A percentile compares a stretch with the other conserved stretches of the same genome.
These are phyloP conservation scores for Glomus cerebriforme DNA, from an alignment of 192 early-diverging fungal species.

Conservation along the genomic window DNA sequence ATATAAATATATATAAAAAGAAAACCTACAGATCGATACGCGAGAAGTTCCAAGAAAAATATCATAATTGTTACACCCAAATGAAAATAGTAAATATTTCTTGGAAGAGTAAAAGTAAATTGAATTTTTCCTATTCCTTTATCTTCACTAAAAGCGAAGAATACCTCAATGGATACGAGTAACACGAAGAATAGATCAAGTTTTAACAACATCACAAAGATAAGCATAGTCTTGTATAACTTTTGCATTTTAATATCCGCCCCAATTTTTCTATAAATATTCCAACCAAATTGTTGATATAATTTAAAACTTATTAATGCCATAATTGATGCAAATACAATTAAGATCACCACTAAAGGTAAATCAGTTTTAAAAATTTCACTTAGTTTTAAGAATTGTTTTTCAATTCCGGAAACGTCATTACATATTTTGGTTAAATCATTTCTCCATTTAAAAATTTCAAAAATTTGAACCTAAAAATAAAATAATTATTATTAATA, in stretches of 20 bases:
- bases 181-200: constrained; percentile 84
- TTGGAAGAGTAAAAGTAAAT: not conserved
- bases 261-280: constrained; percentile 64
- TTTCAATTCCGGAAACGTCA: too few species aligned
- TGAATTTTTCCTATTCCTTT: not conserved
- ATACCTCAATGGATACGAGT: constrained; percentile 67
- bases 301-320: constrained; percentile 55
- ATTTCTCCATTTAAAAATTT: not conserved
- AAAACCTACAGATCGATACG: constrained; percentile 6
- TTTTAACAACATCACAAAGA: constrained; percentile 80
- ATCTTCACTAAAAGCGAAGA: constrained; percentile 49
- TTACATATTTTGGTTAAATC: not conserved
- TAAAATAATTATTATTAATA: not conserved
- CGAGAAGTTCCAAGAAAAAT: not conserved
- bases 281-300: constrained; percentile 58
- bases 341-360: constrained; percentile 58
- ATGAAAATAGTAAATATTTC: not conserved
- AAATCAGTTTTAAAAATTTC: constrained; percentile 37
- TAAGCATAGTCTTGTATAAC: constrained; percentile 69
- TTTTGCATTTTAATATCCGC: constrained; percentile 62
- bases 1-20: not conserved
- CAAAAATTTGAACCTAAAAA: constrained; percentile 10
- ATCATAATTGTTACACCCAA: constrained; percentile 5
- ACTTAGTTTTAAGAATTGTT: too few species aligned
- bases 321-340: constrained; percentile 51